Evolutionary conservation across 176 grass and related monocot genomes (phyloP), one percentile per base, ranked within the genome.

Genomic region (Coix lacrymajobi): DNA sequence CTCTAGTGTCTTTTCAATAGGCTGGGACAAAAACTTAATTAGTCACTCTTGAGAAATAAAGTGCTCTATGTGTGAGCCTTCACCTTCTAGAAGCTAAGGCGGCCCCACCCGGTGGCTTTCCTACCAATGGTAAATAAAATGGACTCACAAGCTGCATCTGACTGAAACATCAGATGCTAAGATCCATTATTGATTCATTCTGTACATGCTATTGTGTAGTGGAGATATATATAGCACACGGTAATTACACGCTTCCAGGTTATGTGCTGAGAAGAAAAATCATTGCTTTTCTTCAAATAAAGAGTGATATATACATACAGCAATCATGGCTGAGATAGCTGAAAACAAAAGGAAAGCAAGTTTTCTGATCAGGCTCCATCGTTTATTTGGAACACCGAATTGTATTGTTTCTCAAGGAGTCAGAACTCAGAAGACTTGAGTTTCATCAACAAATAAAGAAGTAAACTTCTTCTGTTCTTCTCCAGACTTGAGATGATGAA

Each of bases 61-160:
- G 46, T 62, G 72, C 19, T 70, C 1, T 46, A 5, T 61, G 15
- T 85, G 29, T 14, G 28, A 44, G 20, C 44, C 69, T 31, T 44
- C 24, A 58, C 52, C 64, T 90, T 90, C 88, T 86, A 90, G 83
- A 86, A 90, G 79, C 52, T 11, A 29, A 48, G 40, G 4, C 46
- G 40, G 15, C 44, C 72, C 71, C 73, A 67, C 31, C 14, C 11
- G n/a, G 37, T 48, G 56, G 43, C 68, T 88, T 75, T 28, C 36
- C 75, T 49, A 45, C 56, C 73, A 75, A 46, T 81, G 62, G 25
- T 60, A 67, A 46, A 11, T 24, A 58, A 25, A 81, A 58, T 46
- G 28, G 61, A 67, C 39, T 65, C 24, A 33, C 14, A 7, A 65
- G n/a, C 34, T 22, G 37, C 79, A 20, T 73, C 78, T 24, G n/a